Conservation (phyloP, 805 yeast species). For the Henningerozyma blattae region DNA sequence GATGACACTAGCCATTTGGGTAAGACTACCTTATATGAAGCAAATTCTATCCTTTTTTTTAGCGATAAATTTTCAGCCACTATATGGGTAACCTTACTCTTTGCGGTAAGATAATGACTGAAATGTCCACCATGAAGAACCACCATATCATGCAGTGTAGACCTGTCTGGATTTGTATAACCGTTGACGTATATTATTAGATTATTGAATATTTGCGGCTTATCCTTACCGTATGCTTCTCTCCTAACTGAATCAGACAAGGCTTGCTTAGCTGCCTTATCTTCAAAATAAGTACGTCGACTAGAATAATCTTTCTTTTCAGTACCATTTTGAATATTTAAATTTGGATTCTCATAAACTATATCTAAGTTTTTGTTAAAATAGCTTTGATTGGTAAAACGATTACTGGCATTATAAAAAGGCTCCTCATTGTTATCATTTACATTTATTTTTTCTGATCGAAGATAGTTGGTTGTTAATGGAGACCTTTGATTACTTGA, state of each 20-base stretch:
- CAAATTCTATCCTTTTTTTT: slow-evolving; percentile 52
- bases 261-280: slow-evolving; percentile 14
- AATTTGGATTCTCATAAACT: too few relatives aligned
- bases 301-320: slow-evolving; percentile 3
- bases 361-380: too few relatives aligned
- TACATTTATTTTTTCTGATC: too few relatives aligned
- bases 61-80: slow-evolving; percentile 73
- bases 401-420: too few relatives aligned
- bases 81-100: slow-evolving; percentile 72
- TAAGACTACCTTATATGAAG: slow-evolving; percentile 58
- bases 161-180: slow-evolving; percentile 69
- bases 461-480: too few relatives aligned
- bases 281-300: slow-evolving; percentile 15
- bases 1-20: slow-evolving; percentile 77
- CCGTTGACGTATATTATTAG: slow-evolving; percentile 81
- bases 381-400: too few relatives aligned
- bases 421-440: too few relatives aligned
- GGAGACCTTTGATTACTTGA: too few relatives aligned
- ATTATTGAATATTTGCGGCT: slow-evolving; percentile 40
- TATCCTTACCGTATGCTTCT: slow-evolving; percentile 8
- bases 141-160: slow-evolving; percentile 57
- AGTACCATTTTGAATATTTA: too few relatives aligned
- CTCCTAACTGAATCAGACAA: slow-evolving; percentile 14
- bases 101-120: slow-evolving; percentile 53
- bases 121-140: slow-evolving; percentile 73